These are phyloP conservation scores for Aureobasidium leucospermi DNA, from an alignment of 2,329 filamentous ascomycete genomes.

Conservation along the genomic window DNA sequence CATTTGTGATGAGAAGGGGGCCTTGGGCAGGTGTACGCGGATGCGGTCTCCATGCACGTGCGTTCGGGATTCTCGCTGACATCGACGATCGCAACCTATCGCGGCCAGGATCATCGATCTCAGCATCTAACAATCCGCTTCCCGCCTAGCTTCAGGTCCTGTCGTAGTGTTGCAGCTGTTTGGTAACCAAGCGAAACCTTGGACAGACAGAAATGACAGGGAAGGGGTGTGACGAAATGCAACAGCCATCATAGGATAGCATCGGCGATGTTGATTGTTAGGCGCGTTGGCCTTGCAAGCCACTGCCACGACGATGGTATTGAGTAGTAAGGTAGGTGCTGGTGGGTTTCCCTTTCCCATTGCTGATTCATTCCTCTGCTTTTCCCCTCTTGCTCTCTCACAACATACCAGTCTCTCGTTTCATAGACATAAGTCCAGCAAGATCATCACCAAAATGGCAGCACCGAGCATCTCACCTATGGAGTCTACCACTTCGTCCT, in stretches of 20 bases:
- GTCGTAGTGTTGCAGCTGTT: neutral
- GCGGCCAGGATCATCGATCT: neutral
- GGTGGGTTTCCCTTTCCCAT: neutral
- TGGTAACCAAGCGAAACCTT: constrained; percentile 1
- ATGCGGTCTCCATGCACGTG: neutral
- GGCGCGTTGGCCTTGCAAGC: neutral
- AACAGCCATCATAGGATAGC: neutral
- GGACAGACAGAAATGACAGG: neutral
- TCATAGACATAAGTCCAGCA: neutral
- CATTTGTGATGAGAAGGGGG: neutral
- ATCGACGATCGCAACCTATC: neutral
- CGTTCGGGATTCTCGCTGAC: neutral
- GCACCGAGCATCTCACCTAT: neutral
- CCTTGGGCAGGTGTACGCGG: neutral
- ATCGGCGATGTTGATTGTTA: neutral
- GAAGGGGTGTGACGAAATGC: neutral
- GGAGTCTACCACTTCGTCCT: neutral
- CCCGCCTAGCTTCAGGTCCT: neutral
- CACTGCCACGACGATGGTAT: neutral
- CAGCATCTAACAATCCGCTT: neutral
- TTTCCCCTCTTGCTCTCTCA: neutral
- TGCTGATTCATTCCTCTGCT: neutral
- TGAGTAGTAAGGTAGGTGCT: neutral
- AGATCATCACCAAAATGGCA: neutral
- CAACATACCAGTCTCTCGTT: neutral